Evolutionary conservation across 192 early-diverging fungal species (phyloP), one percentile per base, ranked within the genome.

Genomic region (Coemansia biformis): DNA sequence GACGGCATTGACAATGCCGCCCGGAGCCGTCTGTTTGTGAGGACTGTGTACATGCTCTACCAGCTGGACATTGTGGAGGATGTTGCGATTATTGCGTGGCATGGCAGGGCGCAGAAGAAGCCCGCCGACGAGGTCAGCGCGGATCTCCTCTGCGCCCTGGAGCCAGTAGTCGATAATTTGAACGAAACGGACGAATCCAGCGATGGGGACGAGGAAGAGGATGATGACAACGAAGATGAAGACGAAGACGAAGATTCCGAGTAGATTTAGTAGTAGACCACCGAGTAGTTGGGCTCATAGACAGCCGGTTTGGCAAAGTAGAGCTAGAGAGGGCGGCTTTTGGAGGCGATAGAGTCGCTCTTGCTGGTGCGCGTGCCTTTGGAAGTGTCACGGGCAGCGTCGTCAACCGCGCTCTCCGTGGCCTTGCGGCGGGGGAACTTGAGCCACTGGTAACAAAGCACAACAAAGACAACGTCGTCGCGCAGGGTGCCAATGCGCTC

Each of bases 61-160:
- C 81, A 95, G 42, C 49, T 78, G 16, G 90, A 93, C 60, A 66
- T 97, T 32, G 42, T 90, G 17, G 87, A 89, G 52, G 91, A 93
- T 46, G 84, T 91, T 26, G 75, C 80, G 4, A 78, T 96, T 38
- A 38, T 90, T 16, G 59, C 55, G 17, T 97, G 93, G 93, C 82
- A 82, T 53, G 64, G 77, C 35, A 68, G 78, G 32, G 57, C 59
- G 17, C 57, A 66, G 11, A 75, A 72, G 43, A 68, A 66, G 38
- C 51, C 63, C 8, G 54, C 53, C 12, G 60, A 55, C 11, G 43
- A 57, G 0, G 77, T 76, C 13, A 46, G 76, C 46, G 29, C 57
- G 50, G 48, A 64, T 57, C 51, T 75, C 9, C 41, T 75, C 19
- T 82, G 83, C 42, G 64, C 75, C 39, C 78, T 89, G 50, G 57